Evolutionary conservation across 768 basidiomycete genomes (phyloP).

Genomic region (Trametes maxima): DNA sequence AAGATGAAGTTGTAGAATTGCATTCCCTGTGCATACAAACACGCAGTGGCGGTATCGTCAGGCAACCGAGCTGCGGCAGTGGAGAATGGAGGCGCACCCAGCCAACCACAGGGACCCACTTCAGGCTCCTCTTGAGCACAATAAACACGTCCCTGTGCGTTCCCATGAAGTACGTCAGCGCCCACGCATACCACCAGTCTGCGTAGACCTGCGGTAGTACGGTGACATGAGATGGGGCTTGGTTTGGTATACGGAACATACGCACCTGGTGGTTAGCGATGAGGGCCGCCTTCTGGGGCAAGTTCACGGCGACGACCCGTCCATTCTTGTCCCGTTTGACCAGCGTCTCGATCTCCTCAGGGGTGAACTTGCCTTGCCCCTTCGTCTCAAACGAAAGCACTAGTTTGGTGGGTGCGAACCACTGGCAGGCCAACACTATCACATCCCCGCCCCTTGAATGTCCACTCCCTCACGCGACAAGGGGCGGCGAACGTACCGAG

Average conservation of each 20-base stretch:
- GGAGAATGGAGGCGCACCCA: constrained; percentile 57
- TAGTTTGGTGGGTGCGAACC: constrained; percentile 79
- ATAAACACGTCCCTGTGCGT: constrained; percentile 81
- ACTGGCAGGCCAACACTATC: constrained; percentile 76
- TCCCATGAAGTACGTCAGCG: constrained; percentile 68
- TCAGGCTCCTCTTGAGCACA: constrained; percentile 88
- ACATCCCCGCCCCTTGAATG: constrained; percentile 3
- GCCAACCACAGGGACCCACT: constrained; percentile 84
- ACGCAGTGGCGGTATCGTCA: background rate
- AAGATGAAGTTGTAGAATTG: constrained; percentile 95
- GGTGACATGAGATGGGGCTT: background rate
- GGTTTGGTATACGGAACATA: background rate
- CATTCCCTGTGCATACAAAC: constrained; percentile 65
- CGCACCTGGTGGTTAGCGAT: constrained; percentile 93
- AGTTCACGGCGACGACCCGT: constrained; percentile 56
- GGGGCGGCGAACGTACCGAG: constrained; percentile 51
- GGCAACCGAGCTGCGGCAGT: background rate
- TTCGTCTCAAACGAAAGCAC: constrained; percentile 73
- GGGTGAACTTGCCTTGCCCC: constrained; percentile 63
- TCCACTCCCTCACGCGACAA: background rate
- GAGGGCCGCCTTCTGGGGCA: constrained; percentile 80
- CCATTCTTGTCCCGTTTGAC: constrained; percentile 61
- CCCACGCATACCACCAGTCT: constrained; percentile 90
- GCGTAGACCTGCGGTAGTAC: constrained; percentile 57
- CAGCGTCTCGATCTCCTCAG: constrained; percentile 58